Base-by-base conservation (phyloP, 805 yeast genomes). In the Ogataea trehalophila region DNA sequence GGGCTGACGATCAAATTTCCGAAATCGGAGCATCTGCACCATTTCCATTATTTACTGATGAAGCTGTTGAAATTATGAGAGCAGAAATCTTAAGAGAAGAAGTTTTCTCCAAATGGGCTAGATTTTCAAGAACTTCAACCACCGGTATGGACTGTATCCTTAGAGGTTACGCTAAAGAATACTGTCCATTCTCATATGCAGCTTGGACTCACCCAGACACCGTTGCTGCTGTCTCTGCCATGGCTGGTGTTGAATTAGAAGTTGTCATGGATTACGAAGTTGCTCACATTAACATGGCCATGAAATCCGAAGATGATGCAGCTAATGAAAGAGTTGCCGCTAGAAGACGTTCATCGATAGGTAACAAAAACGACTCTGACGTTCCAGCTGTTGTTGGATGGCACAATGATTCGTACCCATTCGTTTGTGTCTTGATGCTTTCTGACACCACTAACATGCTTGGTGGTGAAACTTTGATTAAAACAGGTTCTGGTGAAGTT, bases 321-420 rank as follows among this genome's bases (percentile, higher is more conserved):
- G 61, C 60, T 33, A 58, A 63, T 16, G 71, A 73, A 46, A 46
- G 43, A 41, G 41, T 60, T 20, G 33, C 37, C 17, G 54, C 57
- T 9, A 52, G 57, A 46, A 59, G 67, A 56, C 56, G 52, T 43
- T 44, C 54, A 7, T 53, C 66, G 1, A 48, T 63, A 50, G 49
- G 50, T 8, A 55, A 54, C 41, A 55, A 54, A 18, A 46, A 47
- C 44, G 61, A 62, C 33, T 63, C 59, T 6, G 72, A 73, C 37
- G 69, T 77, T 43, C 79, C 80, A 13, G 83, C 80, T 20, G 71
- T 79, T 39, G 82, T 79, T 34, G 77, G 79, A 31, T 80, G 86
- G 86, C 85, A 80, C 66, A 61, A 68, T 45, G 86, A 80, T 58
- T 73, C 81, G n/a, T 79, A 78, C 47, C 85, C 84, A 15, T 79